These are phyloP conservation scores for Aciculosporium take DNA, from an alignment of 2,329 filamentous ascomycete species.

Conservation along the genomic window DNA sequence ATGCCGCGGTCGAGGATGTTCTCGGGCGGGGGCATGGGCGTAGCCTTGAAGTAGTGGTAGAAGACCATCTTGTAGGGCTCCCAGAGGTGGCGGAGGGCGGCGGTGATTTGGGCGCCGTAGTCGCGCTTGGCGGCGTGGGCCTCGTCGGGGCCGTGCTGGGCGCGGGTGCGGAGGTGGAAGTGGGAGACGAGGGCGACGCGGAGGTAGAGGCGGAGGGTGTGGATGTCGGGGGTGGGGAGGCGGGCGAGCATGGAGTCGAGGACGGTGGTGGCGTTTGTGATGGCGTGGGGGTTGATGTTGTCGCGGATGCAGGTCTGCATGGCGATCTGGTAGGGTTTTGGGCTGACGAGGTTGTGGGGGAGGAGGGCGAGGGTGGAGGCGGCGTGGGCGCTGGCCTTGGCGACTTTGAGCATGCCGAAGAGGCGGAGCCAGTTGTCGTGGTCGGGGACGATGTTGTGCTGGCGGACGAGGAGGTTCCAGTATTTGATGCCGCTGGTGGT, in stretches of 20 bases:
- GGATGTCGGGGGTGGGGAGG: conserved; percentile 32
- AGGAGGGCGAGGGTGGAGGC: conserved; percentile 44
- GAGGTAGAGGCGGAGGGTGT: conserved; percentile 40
- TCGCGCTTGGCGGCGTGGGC: conserved; percentile 25
- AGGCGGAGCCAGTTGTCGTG: conserved; percentile 53
- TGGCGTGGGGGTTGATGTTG: conserved; percentile 56
- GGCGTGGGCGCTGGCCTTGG: conserved; percentile 49
- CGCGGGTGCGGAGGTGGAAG: conserved; percentile 21
- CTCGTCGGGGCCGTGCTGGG: conserved; percentile 16
- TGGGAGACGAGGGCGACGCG: conserved; percentile 36
- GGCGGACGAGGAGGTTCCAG: conserved; percentile 57
- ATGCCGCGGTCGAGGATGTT: conserved; percentile 13
- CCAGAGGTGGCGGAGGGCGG: conserved; percentile 37
- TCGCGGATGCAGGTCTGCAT: conserved; percentile 63
- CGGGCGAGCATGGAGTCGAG: conserved; percentile 45
- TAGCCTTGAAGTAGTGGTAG: conserved; percentile 21
- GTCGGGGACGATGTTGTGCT: conserved; percentile 55
- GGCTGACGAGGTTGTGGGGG: conserved; percentile 27
- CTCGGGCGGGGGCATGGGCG: conserved; percentile 10
- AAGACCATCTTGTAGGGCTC: conserved; percentile 29
- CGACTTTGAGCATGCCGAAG: conserved; percentile 50
- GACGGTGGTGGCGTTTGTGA: conserved; percentile 50
- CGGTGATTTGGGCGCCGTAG: conserved; percentile 35
- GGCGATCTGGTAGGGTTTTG: conserved; percentile 53
- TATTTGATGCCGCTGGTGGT: conserved; percentile 55